These are phyloP conservation scores for Tetrahymena malaccensis DNA, from an alignment of 73 alveolate species.

Conservation along the genomic window DNA sequence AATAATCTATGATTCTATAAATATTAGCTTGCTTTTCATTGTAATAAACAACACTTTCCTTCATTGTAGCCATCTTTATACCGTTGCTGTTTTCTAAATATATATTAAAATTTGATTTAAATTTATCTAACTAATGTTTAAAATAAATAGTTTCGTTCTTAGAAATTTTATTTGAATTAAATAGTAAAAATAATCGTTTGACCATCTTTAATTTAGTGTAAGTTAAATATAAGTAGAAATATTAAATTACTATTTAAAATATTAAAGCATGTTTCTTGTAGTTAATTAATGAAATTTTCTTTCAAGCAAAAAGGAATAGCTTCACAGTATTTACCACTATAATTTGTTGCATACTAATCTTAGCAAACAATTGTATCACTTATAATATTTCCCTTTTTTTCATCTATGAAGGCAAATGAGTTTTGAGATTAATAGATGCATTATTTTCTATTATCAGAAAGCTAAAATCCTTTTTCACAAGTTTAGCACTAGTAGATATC, in stretches of 20 bases:
- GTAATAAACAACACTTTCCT: not conserved
- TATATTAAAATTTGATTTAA: not conserved
- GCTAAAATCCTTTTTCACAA: not conserved
- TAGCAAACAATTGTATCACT: not conserved
- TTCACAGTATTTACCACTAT: not conserved
- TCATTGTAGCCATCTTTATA: not conserved
- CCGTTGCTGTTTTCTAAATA: not conserved
- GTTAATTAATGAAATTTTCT: not conserved
- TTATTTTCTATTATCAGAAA: not conserved
- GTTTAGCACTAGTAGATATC: not conserved
- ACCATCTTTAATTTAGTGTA: no score
- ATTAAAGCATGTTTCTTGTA: not conserved
- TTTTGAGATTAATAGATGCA: not conserved
- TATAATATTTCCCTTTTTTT: not conserved
- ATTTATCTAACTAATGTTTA: not conserved
- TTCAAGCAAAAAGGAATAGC: not conserved
- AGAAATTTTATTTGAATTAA: no score
- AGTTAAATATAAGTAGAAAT: not conserved
- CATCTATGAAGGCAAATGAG: not conserved
- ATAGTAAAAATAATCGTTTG: no score
- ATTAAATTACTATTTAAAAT: not conserved
- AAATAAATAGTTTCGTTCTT: not conserved
- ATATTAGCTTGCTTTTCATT: not conserved
- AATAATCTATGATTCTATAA: not conserved
- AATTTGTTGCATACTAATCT: not conserved